These are phyloP conservation scores for Eremochloa ophiuroides DNA, from an alignment of 176 grass and related monocot genomes.

Conservation along the genomic window DNA sequence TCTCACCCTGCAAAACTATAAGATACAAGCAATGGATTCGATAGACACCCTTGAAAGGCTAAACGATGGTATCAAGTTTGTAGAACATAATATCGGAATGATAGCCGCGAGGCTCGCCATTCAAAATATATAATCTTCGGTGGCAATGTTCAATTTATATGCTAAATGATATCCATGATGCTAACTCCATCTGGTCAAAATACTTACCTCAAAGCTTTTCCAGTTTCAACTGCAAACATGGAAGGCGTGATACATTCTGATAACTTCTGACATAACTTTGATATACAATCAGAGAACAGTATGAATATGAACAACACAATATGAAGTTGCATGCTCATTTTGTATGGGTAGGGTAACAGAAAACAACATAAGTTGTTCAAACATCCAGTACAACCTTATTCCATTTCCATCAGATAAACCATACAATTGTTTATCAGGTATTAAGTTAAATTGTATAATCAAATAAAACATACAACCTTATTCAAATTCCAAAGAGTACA, in stretches of 20 bases:
- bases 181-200: background rate
- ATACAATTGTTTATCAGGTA: background rate
- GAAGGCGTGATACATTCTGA: background rate
- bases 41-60: constrained; percentile 71
- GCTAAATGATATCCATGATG: constrained; percentile 18
- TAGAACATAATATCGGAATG: constrained; percentile 69
- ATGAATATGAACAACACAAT: background rate
- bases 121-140: constrained; percentile 62
- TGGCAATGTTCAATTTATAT: background rate
- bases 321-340: background rate
- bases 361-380: background rate
- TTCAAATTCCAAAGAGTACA: constrained; percentile 5
- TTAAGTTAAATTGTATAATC: background rate
- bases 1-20: constrained; percentile 60
- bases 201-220: background rate
- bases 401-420: constrained; percentile 9
- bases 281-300: background rate
- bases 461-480: background rate
- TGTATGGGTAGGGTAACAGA: background rate
- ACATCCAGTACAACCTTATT: background rate
- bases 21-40: constrained; percentile 77
- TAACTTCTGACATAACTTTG: background rate
- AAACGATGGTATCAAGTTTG: constrained; percentile 45
- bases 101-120: constrained; percentile 82
- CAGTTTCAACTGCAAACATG: background rate